Evolutionary conservation across 192 early-diverging fungal genomes (phyloP).

Genomic region (Bifiguratus adelaidae): DNA sequence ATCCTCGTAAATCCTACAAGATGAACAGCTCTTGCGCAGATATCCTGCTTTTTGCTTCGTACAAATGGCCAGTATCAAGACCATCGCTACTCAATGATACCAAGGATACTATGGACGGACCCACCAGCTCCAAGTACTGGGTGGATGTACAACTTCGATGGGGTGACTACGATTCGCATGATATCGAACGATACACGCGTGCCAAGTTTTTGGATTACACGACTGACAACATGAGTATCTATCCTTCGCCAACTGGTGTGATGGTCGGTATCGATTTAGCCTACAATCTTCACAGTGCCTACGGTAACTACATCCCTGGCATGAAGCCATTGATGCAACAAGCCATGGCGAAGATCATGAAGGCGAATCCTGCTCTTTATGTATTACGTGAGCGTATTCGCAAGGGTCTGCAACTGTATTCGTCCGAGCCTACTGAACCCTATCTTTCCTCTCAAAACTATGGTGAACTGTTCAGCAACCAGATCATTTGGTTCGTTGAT

Average conservation of each 20-base stretch:
- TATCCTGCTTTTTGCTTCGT: conserved; percentile 90
- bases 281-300: conserved; percentile 89
- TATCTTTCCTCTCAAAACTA: conserved; percentile 93
- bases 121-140: conserved; percentile 96
- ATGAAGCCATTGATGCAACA: conserved; percentile 97
- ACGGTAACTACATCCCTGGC: conserved; percentile 98
- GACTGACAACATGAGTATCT: conserved; percentile 97
- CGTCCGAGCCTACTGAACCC: conserved; percentile 96
- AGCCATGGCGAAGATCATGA: conserved; percentile 99
- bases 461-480: conserved; percentile 94
- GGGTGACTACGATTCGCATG: conserved; percentile 99
- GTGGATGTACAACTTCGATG: conserved; percentile 97
- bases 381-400: conserved; percentile 97
- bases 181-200: conserved; percentile 96
- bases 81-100: conserved; percentile 89
- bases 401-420: conserved; percentile 97
- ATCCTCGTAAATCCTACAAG: conserved; percentile 99
- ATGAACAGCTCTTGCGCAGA: conserved; percentile 94
- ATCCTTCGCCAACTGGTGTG: conserved; percentile 95
- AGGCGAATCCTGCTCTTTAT: conserved; percentile 95
- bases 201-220: conserved; percentile 98
- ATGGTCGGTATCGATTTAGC: conserved; percentile 98
- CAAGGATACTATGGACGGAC: conserved; percentile 92
- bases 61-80: conserved; percentile 97
- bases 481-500: conserved; percentile 99